Conservation (phyloP, 2,329 filamentous ascomycete species). For the Xylaria sp. region DNA sequence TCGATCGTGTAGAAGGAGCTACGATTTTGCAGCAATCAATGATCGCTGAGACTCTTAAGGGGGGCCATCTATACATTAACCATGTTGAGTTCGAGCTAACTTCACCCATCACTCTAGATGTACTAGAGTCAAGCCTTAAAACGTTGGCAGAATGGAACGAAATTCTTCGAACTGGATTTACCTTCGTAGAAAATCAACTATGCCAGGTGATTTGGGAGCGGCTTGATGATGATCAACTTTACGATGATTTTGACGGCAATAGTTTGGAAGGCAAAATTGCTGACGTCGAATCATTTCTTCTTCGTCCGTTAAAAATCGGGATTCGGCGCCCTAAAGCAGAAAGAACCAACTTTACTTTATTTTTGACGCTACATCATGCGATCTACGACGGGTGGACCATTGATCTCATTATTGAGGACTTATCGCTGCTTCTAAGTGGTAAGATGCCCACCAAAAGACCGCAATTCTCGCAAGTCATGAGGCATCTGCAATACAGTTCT, state of each 20-base stretch:
- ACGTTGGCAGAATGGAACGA: slow-evolving; percentile 66
- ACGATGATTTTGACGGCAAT: slow-evolving; percentile 43
- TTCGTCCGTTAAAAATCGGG: slow-evolving; percentile 70
- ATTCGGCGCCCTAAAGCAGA: slow-evolving; percentile 49
- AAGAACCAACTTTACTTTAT: slow-evolving; percentile 50
- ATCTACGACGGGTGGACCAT: slow-evolving; percentile 95
- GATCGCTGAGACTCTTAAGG: slow-evolving; percentile 75
- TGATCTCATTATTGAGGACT: slow-evolving; percentile 76
- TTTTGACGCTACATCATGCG: slow-evolving; percentile 78
- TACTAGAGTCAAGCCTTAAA: slow-evolving; percentile 61
- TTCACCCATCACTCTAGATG: slow-evolving; percentile 46
- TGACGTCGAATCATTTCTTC: slow-evolving; percentile 56
- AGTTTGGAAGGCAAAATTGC: slow-evolving; percentile 52
- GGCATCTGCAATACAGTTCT: slow-evolving; percentile 52
- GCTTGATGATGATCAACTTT: slow-evolving; percentile 57
- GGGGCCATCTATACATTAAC: slow-evolving; percentile 77
- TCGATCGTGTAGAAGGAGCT: slow-evolving; percentile 66
- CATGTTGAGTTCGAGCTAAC: slow-evolving; percentile 73
- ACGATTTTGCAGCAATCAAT: slow-evolving; percentile 82
- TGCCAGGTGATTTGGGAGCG: slow-evolving; percentile 72
- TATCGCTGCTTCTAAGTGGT: slow-evolving; percentile 61
- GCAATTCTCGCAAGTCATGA: slow-evolving; percentile 69
- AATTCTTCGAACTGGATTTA: slow-evolving; percentile 79
- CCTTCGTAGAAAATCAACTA: slow-evolving; percentile 63
- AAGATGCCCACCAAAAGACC: slow-evolving; percentile 54